These are phyloP conservation scores for Hamigera avellanea DNA, from an alignment of 495 filamentous ascomycete species.

Conservation along the genomic window DNA sequence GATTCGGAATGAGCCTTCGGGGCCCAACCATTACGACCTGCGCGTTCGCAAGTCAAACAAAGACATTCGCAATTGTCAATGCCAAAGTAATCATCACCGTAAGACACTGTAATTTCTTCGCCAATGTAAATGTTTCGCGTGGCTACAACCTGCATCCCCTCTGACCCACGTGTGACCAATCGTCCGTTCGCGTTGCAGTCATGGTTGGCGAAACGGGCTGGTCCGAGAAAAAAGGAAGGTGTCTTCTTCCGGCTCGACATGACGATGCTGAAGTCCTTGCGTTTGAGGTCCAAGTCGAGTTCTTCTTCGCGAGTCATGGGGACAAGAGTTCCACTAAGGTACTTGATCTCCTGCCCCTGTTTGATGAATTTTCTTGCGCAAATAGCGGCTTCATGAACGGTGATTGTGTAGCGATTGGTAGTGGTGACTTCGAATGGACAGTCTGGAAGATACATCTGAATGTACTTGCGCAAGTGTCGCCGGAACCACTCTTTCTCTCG, in stretches of 20 bases:
- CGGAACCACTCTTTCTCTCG: conserved; percentile 83
- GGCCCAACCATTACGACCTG: conserved; percentile 71
- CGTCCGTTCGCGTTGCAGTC: conserved; percentile 90
- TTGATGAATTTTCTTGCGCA: conserved; percentile 70
- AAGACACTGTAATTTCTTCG: conserved; percentile 92
- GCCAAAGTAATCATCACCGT: conserved; percentile 94
- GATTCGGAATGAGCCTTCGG: conserved; percentile 25
- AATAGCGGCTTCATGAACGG: conserved; percentile 73
- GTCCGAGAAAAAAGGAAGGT: conserved; percentile 83
- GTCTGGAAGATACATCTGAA: conserved; percentile 85
- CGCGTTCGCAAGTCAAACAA: conserved; percentile 76
- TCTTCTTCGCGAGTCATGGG: conserved; percentile 86
- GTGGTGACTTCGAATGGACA: conserved; percentile 89
- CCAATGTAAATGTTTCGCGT: conserved; percentile 69
- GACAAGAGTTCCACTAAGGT: conserved; percentile 79
- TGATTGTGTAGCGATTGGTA: conserved; percentile 92
- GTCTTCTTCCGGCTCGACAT: conserved; percentile 83
- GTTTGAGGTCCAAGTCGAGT: conserved; percentile 57
- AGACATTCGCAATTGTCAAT: conserved; percentile 91
- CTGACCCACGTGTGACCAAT: conserved; percentile 66
- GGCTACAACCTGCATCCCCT: conserved; percentile 81
- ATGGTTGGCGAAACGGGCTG: conserved; percentile 93
- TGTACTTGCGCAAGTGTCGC: conserved; percentile 78
- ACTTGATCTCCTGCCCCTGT: conserved; percentile 78
- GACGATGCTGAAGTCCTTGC: conserved; percentile 93